Evolutionary conservation across 805 yeast species (phyloP).

Genomic region (Candida ipomoeae): DNA sequence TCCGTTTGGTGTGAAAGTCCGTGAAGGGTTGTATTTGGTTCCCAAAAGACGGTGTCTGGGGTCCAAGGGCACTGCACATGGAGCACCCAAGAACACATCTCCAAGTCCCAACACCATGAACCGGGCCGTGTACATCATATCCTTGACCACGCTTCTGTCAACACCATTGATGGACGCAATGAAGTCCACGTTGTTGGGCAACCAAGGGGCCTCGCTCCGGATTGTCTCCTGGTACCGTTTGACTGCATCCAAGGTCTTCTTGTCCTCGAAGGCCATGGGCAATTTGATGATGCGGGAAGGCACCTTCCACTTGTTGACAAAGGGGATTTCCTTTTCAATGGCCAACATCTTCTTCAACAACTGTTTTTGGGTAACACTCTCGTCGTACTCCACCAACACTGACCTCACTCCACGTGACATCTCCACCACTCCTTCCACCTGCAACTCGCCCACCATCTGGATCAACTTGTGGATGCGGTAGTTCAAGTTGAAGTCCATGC

Average conservation of each 20-base stretch:
- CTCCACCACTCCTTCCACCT: conserved; percentile 80
- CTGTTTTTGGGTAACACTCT: conserved; percentile 56
- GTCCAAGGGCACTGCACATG: conserved; percentile 97
- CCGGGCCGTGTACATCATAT: conserved; percentile 83
- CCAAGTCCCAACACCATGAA: conserved; percentile 93
- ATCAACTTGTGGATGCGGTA: conserved; percentile 84
- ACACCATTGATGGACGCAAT: conserved; percentile 85
- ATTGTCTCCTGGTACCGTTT: conserved; percentile 90
- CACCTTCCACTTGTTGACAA: conserved; percentile 79
- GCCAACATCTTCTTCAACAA: conserved; percentile 63
- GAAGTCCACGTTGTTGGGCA: conserved; percentile 96
- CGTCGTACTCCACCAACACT: conserved; percentile 82
- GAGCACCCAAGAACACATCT: conserved; percentile 96
- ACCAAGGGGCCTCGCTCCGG: conserved; percentile 92
- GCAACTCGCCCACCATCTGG: conserved; percentile 59
- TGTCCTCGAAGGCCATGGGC: conserved; percentile 97
- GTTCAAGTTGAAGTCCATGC: conserved; percentile 76
- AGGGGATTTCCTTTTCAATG: conserved; percentile 69
- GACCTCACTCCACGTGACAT: conserved; percentile 98
- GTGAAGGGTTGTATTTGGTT: conserved; percentile 91
- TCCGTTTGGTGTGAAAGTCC: conserved; percentile 95
- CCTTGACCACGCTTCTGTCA: conserved; percentile 67
- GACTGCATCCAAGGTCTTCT: conserved; percentile 84
- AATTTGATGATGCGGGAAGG: conserved; percentile 76
- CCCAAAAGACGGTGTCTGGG: conserved; percentile 94